These are phyloP conservation scores for Lophium mytilinum DNA, from an alignment of 495 filamentous ascomycete genomes.

Conservation along the genomic window DNA sequence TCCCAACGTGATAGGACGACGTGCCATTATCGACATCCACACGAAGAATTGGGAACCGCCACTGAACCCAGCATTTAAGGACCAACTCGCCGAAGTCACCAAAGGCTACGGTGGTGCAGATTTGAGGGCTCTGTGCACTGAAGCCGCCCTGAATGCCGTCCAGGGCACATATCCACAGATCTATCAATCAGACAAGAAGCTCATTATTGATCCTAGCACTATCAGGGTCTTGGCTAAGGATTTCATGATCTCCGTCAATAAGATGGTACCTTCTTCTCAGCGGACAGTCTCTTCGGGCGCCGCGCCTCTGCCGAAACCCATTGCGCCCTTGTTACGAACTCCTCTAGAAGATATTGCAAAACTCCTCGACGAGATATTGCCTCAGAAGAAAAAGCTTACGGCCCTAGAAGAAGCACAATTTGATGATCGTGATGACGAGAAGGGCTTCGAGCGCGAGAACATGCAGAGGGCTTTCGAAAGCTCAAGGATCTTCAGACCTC, in stretches of 20 bases:
- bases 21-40: conserved; percentile 87
- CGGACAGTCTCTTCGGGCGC: conserved; percentile 76
- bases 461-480: conserved; percentile 83
- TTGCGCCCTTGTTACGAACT: conserved; percentile 73
- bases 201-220: conserved; percentile 73
- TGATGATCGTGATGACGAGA: conserved; percentile 71
- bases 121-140: conserved; percentile 85
- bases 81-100: conserved; percentile 73
- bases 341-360: conserved; percentile 59
- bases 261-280: conserved; percentile 90
- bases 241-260: conserved; percentile 94
- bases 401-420: conserved; percentile 90
- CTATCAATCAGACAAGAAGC: conserved; percentile 83
- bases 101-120: conserved; percentile 97
- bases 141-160: conserved; percentile 96
- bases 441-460: conserved; percentile 74
- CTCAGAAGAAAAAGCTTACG: conserved; percentile 72
- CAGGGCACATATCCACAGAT: conserved; percentile 94
- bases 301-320: conserved; percentile 60
- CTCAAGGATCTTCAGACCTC: conserved; percentile 79
- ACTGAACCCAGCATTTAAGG: conserved; percentile 67
- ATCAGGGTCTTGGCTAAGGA: conserved; percentile 84
- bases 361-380: conserved; percentile 68
- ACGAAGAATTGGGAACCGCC: conserved; percentile 85
- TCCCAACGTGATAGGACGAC: conserved; percentile 67